phyloP scores from a whole-genome alignment of 768 basidiomycete species.

The Pleurotus tuoliensis region DNA sequence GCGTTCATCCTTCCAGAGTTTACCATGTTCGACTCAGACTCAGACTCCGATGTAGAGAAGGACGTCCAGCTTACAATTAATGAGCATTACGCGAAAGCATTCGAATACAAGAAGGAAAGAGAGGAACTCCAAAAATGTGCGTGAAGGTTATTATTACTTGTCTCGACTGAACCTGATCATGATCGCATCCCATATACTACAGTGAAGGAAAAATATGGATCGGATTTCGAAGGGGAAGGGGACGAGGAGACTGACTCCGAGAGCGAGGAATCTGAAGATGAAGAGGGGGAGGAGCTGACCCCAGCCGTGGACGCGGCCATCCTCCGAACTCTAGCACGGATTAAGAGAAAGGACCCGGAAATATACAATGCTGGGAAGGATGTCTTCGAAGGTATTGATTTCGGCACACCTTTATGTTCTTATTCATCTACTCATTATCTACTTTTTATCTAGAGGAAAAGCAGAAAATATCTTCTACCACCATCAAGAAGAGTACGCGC shows the following conservation, averaged over 20 bases:
- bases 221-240: conserved; percentile 56
- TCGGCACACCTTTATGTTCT: too few relatives aligned
- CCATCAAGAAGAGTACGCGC: conserved; percentile 18
- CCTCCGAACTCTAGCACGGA: conserved; percentile 82
- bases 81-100: conserved; percentile 78
- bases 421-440: neutral
- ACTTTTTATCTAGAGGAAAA: conserved; percentile 55
- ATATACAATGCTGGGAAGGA: conserved; percentile 73
- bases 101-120: conserved; percentile 76
- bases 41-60: conserved; percentile 40
- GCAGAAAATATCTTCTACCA: conserved; percentile 36
- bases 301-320: conserved; percentile 94
- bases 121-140: conserved; percentile 78
- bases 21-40: conserved; percentile 40
- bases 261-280: conserved; percentile 82
- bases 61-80: conserved; percentile 61
- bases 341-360: conserved; percentile 74
- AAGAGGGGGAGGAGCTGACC: conserved; percentile 92
- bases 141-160: conserved; percentile 20
- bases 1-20: neutral
- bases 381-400: conserved; percentile 75
- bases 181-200: conserved; percentile 5
- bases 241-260: conserved; percentile 61
- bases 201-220: conserved; percentile 90
- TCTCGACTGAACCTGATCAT: neutral